Conservation (phyloP, 2,329 filamentous ascomycete genomes). For the Colletotrichum sp. region DNA sequence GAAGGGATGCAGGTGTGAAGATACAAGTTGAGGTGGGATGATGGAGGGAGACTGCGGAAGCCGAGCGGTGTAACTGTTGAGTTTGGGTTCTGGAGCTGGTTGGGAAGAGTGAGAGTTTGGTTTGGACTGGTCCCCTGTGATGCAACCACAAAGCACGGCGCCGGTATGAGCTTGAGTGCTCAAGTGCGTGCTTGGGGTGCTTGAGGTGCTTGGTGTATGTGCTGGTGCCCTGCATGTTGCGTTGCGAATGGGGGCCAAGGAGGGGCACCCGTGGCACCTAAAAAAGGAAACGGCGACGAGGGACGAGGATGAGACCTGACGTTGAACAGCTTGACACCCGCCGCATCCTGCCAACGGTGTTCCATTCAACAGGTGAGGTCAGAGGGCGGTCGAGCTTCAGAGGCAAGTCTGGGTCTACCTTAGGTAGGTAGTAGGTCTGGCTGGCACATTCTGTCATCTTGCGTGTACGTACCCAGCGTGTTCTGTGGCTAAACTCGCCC, state of each 20-base stretch:
- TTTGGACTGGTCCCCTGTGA: neutral
- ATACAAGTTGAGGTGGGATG: neutral
- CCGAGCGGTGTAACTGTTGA: conserved; percentile 15
- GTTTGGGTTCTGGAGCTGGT: conserved; percentile 3
- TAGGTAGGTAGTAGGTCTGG: neutral
- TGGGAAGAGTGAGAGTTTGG: conserved; percentile 4
- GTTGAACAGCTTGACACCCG: neutral
- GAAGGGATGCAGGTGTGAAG: neutral
- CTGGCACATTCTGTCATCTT: neutral
- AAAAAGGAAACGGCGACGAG: conserved; percentile 4
- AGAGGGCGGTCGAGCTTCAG: neutral
- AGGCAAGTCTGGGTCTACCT: neutral
- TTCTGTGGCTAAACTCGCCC: neutral
- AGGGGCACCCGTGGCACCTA: conserved; percentile 16
- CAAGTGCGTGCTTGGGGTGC: neutral
- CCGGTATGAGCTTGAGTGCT: neutral
- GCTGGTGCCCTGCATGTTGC: neutral
- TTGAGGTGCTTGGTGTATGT: neutral
- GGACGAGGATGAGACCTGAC: neutral
- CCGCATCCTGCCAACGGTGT: neutral
- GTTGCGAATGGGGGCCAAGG: conserved; percentile 7
- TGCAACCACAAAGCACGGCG: neutral
- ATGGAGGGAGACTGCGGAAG: neutral
- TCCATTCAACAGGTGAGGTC: neutral
- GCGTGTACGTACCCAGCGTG: neutral